A percentile compares a stretch with the other conserved stretches of the same genome.
Evolutionary conservation across 2,329 filamentous ascomycete species (phyloP).

Genomic region (Fusarium buharicum): DNA sequence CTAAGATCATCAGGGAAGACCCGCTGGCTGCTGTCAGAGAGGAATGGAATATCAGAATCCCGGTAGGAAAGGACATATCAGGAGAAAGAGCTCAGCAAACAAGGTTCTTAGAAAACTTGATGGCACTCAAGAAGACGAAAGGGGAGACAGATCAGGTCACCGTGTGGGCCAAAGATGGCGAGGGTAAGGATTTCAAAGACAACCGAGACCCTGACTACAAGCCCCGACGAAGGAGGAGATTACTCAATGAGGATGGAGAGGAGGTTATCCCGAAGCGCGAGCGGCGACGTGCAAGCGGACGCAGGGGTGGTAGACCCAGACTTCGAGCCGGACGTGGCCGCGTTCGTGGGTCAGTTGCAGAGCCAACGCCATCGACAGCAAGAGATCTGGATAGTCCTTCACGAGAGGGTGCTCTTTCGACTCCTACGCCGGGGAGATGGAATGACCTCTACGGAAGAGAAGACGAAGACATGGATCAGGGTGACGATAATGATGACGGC

Average conservation of each 20-base stretch:
- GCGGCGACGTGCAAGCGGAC: conserved; percentile 28
- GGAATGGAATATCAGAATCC: conserved; percentile 58
- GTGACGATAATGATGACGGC: conserved; percentile 42
- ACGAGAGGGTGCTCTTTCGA: conserved; percentile 44
- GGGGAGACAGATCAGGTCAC: conserved; percentile 75
- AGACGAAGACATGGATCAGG: conserved; percentile 42
- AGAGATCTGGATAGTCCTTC: conserved; percentile 26
- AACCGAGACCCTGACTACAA: conserved; percentile 55
- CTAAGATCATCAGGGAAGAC: conserved; percentile 53
- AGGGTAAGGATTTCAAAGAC: conserved; percentile 56
- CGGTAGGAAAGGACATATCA: conserved; percentile 57
- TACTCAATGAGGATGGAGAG: conserved; percentile 44
- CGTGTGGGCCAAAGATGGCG: conserved; percentile 61
- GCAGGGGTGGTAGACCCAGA: conserved; percentile 39
- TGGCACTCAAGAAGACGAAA: conserved; percentile 70
- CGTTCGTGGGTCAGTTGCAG: conserved; percentile 13
- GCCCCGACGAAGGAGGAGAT: conserved; percentile 46
- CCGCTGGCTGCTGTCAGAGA: conserved; percentile 54
- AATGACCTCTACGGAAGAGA: conserved; percentile 46
- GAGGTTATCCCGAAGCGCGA: conserved; percentile 39
- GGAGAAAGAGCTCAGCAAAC: conserved; percentile 61
- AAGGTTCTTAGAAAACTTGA: conserved; percentile 73
- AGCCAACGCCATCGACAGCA: conserved; percentile 12
- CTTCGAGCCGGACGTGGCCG: conserved; percentile 31
- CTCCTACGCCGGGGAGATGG: conserved; percentile 51